Evolutionary conservation across 2,329 filamentous ascomycete genomes (phyloP).

Genomic region (Diaporthe citri): DNA sequence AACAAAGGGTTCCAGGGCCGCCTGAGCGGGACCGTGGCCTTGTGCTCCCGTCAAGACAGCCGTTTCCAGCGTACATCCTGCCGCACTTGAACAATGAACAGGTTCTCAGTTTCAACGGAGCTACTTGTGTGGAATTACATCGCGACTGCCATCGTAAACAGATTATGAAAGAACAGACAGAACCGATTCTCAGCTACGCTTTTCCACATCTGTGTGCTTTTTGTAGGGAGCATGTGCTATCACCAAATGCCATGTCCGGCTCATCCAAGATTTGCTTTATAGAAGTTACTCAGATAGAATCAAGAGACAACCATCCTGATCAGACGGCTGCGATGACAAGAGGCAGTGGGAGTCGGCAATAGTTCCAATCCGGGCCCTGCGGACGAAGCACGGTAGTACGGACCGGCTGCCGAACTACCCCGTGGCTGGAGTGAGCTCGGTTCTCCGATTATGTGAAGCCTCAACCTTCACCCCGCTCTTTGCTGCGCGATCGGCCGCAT

Average conservation of each 20-base stretch:
- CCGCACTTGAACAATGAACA: neutral
- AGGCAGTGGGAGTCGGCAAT: neutral
- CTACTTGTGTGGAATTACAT: neutral
- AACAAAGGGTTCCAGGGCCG: slow-evolving; percentile 1
- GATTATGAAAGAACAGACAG: neutral
- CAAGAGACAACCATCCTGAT: too few relatives aligned
- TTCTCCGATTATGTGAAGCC: slow-evolving; percentile 15
- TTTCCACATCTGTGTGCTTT: neutral
- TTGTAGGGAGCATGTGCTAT: too few relatives aligned
- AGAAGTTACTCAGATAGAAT: neutral
- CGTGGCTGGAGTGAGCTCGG: neutral
- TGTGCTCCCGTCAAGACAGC: neutral
- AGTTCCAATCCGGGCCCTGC: neutral
- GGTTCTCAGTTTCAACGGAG: too few relatives aligned
- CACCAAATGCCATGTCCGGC: neutral
- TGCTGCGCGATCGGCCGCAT: slow-evolving; percentile 20
- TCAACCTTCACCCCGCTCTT: slow-evolving; percentile 6
- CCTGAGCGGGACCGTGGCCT: neutral
- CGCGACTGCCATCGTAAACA: neutral
- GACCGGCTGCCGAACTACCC: slow-evolving; percentile 19
- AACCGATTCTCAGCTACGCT: neutral
- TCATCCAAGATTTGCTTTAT: fast-evolving
- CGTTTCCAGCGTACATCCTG: neutral
- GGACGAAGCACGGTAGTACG: slow-evolving; percentile 9
- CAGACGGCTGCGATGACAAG: neutral